Conservation (phyloP, 225 moss, liverwort and hornwort species). For the Asterella californica region DNA sequence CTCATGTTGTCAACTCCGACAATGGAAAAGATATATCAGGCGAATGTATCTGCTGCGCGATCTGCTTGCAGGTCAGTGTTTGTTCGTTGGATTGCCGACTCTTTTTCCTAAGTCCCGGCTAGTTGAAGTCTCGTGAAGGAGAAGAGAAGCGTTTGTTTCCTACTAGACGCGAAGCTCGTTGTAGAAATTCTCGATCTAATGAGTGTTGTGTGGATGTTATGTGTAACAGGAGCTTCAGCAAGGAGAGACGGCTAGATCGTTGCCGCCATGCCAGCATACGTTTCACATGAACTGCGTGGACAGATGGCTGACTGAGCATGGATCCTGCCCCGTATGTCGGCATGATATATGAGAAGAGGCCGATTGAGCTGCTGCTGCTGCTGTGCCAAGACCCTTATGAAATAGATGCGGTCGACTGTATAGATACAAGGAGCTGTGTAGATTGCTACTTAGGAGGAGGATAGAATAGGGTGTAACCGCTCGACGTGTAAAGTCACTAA, state of each 20-base stretch:
- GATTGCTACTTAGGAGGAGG: not conserved
- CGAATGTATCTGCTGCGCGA: slow-evolving; percentile 31
- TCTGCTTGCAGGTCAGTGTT: slow-evolving; percentile 32
- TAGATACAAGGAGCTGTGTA: slow-evolving; percentile 2
- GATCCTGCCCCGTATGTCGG: slow-evolving; percentile 37
- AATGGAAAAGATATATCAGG: slow-evolving; percentile 25
- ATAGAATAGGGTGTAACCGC: not conserved
- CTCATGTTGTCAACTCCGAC: slow-evolving; percentile 24
- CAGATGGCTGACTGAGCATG: slow-evolving; percentile 35
- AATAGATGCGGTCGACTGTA: slow-evolving; percentile 18
- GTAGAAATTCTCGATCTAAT: too few relatives aligned
- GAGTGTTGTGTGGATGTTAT: not conserved
- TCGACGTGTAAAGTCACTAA: slow-evolving; percentile 19
- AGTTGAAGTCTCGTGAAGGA: too few relatives aligned
- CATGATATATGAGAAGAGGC: slow-evolving; percentile 20
- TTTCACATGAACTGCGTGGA: slow-evolving; percentile 38
- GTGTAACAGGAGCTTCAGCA: slow-evolving; percentile 32
- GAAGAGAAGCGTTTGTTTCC: too few relatives aligned
- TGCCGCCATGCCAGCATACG: slow-evolving; percentile 37
- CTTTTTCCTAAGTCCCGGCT: not conserved
- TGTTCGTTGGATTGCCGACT: not conserved
- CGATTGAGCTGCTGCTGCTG: not conserved
- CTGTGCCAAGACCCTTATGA: not conserved
- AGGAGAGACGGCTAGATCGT: slow-evolving; percentile 34
- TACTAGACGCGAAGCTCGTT: too few relatives aligned